A percentile compares a stretch with the other conserved stretches of the same genome.
phyloP scores from a whole-genome alignment of 108 stramenopile species.

The Epithemia pelagica region DNA sequence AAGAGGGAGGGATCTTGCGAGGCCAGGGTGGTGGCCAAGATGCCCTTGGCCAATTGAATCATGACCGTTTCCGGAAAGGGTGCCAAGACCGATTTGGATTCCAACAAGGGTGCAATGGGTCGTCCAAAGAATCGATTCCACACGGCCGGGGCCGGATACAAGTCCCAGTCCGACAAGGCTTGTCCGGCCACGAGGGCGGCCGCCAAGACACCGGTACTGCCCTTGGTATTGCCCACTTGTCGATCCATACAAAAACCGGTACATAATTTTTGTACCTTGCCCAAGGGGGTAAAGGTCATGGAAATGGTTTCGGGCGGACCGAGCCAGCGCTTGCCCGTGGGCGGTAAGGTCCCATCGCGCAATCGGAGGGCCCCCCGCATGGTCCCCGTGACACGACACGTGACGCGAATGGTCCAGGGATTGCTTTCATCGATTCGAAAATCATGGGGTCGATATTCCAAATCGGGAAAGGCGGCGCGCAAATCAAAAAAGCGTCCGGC shows the following conservation, averaged over 20 bases:
- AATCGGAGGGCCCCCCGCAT: constrained; percentile 38
- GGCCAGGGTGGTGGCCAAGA: constrained; percentile 32
- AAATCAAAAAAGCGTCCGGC: constrained; percentile 49
- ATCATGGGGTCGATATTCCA: constrained; percentile 49
- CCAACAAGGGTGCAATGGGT: constrained; percentile 13
- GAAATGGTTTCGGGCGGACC: constrained; percentile 49
- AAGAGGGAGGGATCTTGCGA: constrained; percentile 37
- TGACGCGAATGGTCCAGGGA: constrained; percentile 38
- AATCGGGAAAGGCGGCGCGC: constrained; percentile 42
- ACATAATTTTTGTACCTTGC: constrained; percentile 39
- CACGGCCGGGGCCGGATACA: constrained; percentile 24
- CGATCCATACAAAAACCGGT: constrained; percentile 55
- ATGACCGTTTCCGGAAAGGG: constrained; percentile 59
- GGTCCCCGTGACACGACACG: constrained; percentile 33
- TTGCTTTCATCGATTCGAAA: constrained; percentile 37
- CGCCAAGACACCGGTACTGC: constrained; percentile 39
- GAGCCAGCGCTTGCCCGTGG: constrained; percentile 35
- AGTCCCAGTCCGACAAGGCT: constrained; percentile 25
- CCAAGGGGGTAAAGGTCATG: constrained; percentile 38
- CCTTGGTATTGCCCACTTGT: constrained; percentile 48
- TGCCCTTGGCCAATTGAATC: constrained; percentile 55
- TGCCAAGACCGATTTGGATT: constrained; percentile 26
- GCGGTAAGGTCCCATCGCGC: constrained; percentile 19
- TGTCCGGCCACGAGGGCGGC: constrained; percentile 36
- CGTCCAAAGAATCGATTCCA: constrained; percentile 22